Evolutionary conservation across 208 protist species (phyloP).

Genomic region (Herpetomonas tarakana): DNA sequence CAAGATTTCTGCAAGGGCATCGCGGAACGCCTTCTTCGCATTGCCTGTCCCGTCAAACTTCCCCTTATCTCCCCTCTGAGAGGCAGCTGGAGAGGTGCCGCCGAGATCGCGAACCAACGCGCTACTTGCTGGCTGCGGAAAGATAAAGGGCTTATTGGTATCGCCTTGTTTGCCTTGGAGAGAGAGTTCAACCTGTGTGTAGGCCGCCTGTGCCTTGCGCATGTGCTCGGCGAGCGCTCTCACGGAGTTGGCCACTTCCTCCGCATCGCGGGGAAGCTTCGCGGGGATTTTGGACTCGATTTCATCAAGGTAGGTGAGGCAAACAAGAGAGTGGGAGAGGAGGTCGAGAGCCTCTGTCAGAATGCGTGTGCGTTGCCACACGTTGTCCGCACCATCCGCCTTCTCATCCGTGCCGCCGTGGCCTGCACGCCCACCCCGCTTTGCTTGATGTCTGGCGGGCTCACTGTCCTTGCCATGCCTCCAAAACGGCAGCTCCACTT

Average conservation of each 20-base stretch:
- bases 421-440: conserved; percentile 2
- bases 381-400: not conserved
- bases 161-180: not conserved
- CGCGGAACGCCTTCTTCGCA: conserved; percentile 12
- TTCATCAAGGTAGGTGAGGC: not conserved
- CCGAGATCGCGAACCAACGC: not conserved
- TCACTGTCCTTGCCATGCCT: conserved; percentile 6
- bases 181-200: not conserved
- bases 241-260: conserved; percentile 1
- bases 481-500: conserved; percentile 2
- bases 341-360: not conserved
- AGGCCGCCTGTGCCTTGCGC: not conserved
- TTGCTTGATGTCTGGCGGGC: not conserved
- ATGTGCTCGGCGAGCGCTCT: conserved; percentile 4
- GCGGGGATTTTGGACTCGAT: not conserved
- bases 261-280: conserved; percentile 6
- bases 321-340: not conserved
- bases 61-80: not conserved
- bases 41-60: conserved; percentile 5
- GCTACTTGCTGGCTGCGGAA: too few species aligned
- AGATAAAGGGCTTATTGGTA: not conserved
- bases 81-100: not conserved
- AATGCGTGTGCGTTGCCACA: not conserved
- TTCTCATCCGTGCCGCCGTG: not conserved
- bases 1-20: conserved; percentile 11